Evolutionary conservation across 805 yeast species (phyloP), one percentile per base, ranked within the genome.

Genomic region (Priceomyces castillae): DNA sequence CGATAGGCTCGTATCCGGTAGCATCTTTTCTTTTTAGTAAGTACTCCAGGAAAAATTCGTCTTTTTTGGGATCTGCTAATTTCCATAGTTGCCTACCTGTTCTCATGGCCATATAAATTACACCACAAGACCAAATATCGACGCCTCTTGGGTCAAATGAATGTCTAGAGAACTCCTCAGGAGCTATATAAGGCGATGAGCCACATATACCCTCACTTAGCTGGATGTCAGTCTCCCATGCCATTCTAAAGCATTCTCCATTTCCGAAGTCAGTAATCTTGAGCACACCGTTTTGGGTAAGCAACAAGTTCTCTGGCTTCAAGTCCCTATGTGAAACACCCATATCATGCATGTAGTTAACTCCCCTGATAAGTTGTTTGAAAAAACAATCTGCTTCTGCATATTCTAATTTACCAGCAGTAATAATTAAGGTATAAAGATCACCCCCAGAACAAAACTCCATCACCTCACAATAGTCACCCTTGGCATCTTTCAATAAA

Each of bases 81-180:
- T 86, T 81, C 98, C 98, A 92, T 41, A 94, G 65, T 57, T 92
- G 96, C 41, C 96, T 73, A 3, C 98, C 99, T 0, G 97, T 87
- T 54, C 97, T 73, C 92, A 89, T 84, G 5, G 95, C 95, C 88
- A 89, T 84, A 59, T 86, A 89, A 28, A 89, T 88, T 9, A 89
- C 92, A 39, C 96, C 96, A 69, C 95, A 87, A 0, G 96, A 82
- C 97, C 97, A 89, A 30, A 88, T 80, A 65, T 89, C 96, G 5
- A 86, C 85, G 28, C 85, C 76, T 44, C 96, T 66, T 2, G 95
- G 86, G 64, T 89, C 96, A 62, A 86, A 89, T 55, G 80, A 81
- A 31, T 75, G 67, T 46, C 59, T 65, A 2, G 76, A 71, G 61
- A 81, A 85, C 51, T 85, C 94, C 64, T 89, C 97, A 0, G 97